These are phyloP conservation scores for Lipomyces starkeyi DNA, from an alignment of 805 yeast genomes.

Conservation along the genomic window DNA sequence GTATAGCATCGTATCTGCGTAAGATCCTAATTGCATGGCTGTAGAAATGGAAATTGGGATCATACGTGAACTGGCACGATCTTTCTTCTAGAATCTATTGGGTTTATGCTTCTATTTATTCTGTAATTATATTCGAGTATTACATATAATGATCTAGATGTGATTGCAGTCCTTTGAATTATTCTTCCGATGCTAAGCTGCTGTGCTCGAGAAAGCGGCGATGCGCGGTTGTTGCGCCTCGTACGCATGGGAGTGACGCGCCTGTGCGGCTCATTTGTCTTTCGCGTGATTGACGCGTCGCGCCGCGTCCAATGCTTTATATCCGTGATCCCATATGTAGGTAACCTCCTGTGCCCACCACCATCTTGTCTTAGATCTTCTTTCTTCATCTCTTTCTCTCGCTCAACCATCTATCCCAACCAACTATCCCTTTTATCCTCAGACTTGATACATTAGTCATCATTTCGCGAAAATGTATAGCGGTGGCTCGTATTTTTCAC, in stretches of 20 bases:
- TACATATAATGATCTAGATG: not conserved
- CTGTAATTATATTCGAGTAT: not conserved
- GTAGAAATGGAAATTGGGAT: not conserved
- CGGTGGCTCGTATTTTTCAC: constrained; percentile 14
- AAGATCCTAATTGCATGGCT: too few species aligned
- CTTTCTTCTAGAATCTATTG: not conserved
- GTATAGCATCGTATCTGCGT: too few species aligned
- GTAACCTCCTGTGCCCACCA: not conserved
- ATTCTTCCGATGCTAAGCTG: not conserved
- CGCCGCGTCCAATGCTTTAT: not conserved
- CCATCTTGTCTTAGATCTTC: not conserved
- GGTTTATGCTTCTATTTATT: not conserved
- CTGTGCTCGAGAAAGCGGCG: too few species aligned
- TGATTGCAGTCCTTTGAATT: not conserved
- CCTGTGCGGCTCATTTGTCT: not conserved
- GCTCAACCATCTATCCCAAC: not conserved
- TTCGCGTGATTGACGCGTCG: not conserved
- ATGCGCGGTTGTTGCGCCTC: too few species aligned
- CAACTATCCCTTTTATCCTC: not conserved
- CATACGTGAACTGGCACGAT: too few species aligned
- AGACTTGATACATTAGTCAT: not conserved
- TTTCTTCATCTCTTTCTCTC: not conserved
- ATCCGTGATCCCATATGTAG: not conserved
- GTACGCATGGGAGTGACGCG: not conserved
- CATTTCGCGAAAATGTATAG: constrained; percentile 16